Evolutionary conservation across 768 basidiomycete species (phyloP).

Genomic region (Naganishia randhawae): DNA sequence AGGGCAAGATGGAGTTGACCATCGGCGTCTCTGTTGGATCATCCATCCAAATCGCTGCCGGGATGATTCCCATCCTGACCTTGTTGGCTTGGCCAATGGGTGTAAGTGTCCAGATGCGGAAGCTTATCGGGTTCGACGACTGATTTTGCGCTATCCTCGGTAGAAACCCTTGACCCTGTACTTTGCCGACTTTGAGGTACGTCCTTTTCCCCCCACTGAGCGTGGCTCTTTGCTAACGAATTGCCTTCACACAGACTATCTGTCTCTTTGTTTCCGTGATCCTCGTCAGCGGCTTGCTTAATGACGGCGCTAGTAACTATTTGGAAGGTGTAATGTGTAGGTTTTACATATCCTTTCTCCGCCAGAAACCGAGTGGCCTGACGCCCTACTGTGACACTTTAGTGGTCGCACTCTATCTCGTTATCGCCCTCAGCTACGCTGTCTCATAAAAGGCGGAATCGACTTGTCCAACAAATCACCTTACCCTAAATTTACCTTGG

Average conservation of each 20-base stretch:
- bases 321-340: slow-evolving; percentile 80
- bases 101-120: slow-evolving; percentile 64
- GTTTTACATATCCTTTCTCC: slow-evolving; percentile 25
- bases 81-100: slow-evolving; percentile 74
- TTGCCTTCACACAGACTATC: slow-evolving; percentile 60
- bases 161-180: slow-evolving; percentile 60
- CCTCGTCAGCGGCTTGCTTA: slow-evolving; percentile 65
- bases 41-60: slow-evolving; percentile 62
- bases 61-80: slow-evolving; percentile 81
- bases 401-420: slow-evolving; percentile 65
- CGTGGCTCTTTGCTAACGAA: slow-evolving; percentile 16
- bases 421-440: slow-evolving; percentile 68
- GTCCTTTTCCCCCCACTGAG: slow-evolving; percentile 29
- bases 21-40: slow-evolving; percentile 57
- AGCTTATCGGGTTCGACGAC: slow-evolving; percentile 66
- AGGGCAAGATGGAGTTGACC: slow-evolving; percentile 64
- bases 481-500: neutral
- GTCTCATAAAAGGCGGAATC: slow-evolving; percentile 33
- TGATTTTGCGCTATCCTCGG: slow-evolving; percentile 22
- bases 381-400: slow-evolving; percentile 29
- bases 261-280: slow-evolving; percentile 80
- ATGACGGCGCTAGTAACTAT: slow-evolving; percentile 72
- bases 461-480: neutral
- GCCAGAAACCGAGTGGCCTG: neutral
- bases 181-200: slow-evolving; percentile 79